These are phyloP conservation scores for Kwoniella newhampshirensis DNA, from an alignment of 768 basidiomycete genomes.

Conservation along the genomic window DNA sequence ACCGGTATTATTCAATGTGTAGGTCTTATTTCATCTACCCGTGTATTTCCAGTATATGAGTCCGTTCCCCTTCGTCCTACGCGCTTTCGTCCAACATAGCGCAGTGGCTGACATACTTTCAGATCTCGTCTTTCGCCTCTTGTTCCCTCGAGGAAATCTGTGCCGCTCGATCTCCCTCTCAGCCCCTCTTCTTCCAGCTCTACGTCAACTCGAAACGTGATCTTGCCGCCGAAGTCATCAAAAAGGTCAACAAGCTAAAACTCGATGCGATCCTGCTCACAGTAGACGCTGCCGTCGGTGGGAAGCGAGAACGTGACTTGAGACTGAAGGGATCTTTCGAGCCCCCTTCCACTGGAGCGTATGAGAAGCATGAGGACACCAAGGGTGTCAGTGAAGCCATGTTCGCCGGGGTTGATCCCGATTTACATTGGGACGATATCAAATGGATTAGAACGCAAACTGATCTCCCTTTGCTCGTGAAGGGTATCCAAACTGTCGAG, in stretches of 20 bases:
- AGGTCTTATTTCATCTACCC: constrained; percentile 10
- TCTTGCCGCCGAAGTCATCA: constrained; percentile 58
- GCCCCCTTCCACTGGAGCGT: constrained; percentile 39
- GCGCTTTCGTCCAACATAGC: too few relatives aligned
- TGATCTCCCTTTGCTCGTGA: constrained; percentile 57
- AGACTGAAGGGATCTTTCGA: constrained; percentile 47
- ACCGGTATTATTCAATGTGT: constrained; percentile 70
- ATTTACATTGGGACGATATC: constrained; percentile 54
- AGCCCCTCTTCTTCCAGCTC: constrained; percentile 57
- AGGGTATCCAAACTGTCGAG: constrained; percentile 56
- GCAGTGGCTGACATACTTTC: neutral
- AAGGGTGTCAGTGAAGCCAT: constrained; percentile 50
- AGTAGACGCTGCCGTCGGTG: constrained; percentile 79
- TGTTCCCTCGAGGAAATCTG: constrained; percentile 54
- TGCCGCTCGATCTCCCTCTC: constrained; percentile 37
- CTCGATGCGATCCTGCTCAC: constrained; percentile 89
- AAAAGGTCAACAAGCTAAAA: constrained; percentile 68
- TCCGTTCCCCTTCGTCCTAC: neutral
- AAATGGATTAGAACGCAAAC: constrained; percentile 55
- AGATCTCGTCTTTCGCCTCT: constrained; percentile 53
- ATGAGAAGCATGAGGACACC: constrained; percentile 38
- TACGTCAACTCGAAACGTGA: constrained; percentile 71
- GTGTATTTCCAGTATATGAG: too few relatives aligned
- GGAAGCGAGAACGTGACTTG: constrained; percentile 61
- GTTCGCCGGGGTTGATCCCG: constrained; percentile 53